Percentiles rank a stretch among this genome's conserved stretches.
These are phyloP conservation scores for Hawksworthiomyces lignivorus DNA, from an alignment of 2,329 filamentous ascomycete genomes.

Conservation along the genomic window DNA sequence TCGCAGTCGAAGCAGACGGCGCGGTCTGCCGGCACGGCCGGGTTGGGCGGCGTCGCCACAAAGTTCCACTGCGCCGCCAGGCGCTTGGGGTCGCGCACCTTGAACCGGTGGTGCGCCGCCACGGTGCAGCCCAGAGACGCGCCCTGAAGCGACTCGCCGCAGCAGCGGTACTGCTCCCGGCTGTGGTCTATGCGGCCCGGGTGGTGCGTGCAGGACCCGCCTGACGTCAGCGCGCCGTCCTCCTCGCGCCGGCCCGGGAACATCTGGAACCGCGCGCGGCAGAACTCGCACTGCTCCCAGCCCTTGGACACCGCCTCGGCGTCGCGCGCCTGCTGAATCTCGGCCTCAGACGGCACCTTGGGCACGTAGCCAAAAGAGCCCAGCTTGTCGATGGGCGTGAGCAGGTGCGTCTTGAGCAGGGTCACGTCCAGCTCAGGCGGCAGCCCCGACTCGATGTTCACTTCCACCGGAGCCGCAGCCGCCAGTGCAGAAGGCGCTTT, in stretches of 20 bases:
- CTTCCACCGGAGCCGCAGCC: background rate
- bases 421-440: conserved; percentile 58
- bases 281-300: conserved; percentile 87
- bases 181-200: conserved; percentile 57
- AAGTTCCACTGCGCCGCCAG: conserved; percentile 77
- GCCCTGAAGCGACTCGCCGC: conserved; percentile 65
- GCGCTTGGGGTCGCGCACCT: conserved; percentile 65
- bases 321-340: conserved; percentile 57
- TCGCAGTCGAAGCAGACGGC: conserved; percentile 91
- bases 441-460: conserved; percentile 59
- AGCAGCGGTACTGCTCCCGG: conserved; percentile 67
- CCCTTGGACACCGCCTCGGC: conserved; percentile 61
- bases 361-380: conserved; percentile 68
- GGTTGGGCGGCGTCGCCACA: conserved; percentile 64
- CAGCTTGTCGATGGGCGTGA: conserved; percentile 58
- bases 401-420: conserved; percentile 49
- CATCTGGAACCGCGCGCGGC: conserved; percentile 78
- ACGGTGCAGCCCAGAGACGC: conserved; percentile 67
- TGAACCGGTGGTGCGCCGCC: conserved; percentile 75
- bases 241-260: conserved; percentile 76
- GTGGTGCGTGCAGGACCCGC: conserved; percentile 74
- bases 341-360: conserved; percentile 53
- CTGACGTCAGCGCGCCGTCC: conserved; percentile 68
- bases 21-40: conserved; percentile 38
- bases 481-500: background rate